Conservation (phyloP, 2,329 filamentous ascomycete genomes). For the Aquanectria penicillioides region DNA sequence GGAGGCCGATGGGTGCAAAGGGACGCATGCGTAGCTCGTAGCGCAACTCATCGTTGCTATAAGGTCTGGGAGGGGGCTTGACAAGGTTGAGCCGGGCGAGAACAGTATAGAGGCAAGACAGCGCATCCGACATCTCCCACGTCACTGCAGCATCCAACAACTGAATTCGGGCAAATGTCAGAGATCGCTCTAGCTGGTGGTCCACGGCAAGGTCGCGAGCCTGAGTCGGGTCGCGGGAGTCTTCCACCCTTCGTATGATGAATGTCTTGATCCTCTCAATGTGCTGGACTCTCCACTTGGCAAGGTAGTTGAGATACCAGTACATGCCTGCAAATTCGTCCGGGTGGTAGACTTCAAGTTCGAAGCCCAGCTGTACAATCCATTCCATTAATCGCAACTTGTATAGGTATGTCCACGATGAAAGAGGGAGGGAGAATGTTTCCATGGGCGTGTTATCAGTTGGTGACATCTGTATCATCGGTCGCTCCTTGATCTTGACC, state of each 20-base stretch:
- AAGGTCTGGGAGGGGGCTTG: slow-evolving; percentile 65
- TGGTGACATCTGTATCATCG: slow-evolving; percentile 56
- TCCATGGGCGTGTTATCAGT: slow-evolving; percentile 54
- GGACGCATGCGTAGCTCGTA: slow-evolving; percentile 91
- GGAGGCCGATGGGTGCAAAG: slow-evolving; percentile 75
- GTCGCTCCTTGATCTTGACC: slow-evolving; percentile 67
- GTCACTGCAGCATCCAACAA: slow-evolving; percentile 74
- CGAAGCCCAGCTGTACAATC: slow-evolving; percentile 92
- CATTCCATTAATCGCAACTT: slow-evolving; percentile 90
- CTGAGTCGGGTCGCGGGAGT: slow-evolving; percentile 29
- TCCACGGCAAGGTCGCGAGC: slow-evolving; percentile 45
- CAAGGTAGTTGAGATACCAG: slow-evolving; percentile 83
- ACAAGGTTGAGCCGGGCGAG: slow-evolving; percentile 69
- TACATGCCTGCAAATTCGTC: slow-evolving; percentile 92
- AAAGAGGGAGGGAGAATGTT: slow-evolving; percentile 76
- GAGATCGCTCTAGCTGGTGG: slow-evolving; percentile 57
- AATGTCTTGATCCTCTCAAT: slow-evolving; percentile 78
- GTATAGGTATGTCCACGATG: slow-evolving; percentile 89
- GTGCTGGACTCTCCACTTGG: slow-evolving; percentile 74
- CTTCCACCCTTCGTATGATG: slow-evolving; percentile 55
- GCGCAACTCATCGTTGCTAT: slow-evolving; percentile 73
- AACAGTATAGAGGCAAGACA: slow-evolving; percentile 72
- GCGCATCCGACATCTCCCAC: slow-evolving; percentile 64
- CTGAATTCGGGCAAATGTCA: slow-evolving; percentile 67
- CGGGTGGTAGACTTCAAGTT: slow-evolving; percentile 87